A percentile compares a stretch with the other conserved stretches of the same genome.
These are phyloP conservation scores for Neofusicoccum laricinum DNA, from an alignment of 2,329 filamentous ascomycete species.

Conservation along the genomic window DNA sequence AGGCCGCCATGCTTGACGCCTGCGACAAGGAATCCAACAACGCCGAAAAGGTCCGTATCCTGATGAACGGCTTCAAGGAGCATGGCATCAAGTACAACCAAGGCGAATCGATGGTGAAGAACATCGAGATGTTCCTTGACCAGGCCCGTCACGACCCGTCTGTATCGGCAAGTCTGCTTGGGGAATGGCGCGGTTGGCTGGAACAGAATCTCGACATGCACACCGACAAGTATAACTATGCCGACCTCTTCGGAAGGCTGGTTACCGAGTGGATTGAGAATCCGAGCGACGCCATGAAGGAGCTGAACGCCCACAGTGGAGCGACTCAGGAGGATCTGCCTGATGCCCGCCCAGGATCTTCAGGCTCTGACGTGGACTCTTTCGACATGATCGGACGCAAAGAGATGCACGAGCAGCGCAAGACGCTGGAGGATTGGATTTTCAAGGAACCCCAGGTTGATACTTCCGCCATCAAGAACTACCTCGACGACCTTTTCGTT, in stretches of 20 bases:
- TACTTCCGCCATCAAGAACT: slow-evolving; percentile 44
- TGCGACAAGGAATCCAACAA: slow-evolving; percentile 15
- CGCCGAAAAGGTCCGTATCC: slow-evolving; percentile 21
- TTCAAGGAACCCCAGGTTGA: slow-evolving; percentile 51
- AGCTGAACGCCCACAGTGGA: background rate
- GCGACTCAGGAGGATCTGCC: background rate
- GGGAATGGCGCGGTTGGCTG: slow-evolving; percentile 31
- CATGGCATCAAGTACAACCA: slow-evolving; percentile 18
- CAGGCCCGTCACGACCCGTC: slow-evolving; percentile 37
- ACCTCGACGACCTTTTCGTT: slow-evolving; percentile 52
- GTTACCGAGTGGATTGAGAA: slow-evolving; percentile 31
- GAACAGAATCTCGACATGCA: slow-evolving; percentile 32
- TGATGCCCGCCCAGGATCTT: background rate
- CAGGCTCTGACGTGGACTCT: slow-evolving; percentile 25
- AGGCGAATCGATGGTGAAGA: slow-evolving; percentile 20
- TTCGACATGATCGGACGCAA: slow-evolving; percentile 44
- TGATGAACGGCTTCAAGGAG: slow-evolving; percentile 24
- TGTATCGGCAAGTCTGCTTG: slow-evolving; percentile 31
- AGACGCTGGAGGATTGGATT: slow-evolving; percentile 55
- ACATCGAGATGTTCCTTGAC: slow-evolving; percentile 34
- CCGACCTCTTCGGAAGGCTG: slow-evolving; percentile 34
- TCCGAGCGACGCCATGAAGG: background rate
- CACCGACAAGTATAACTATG: slow-evolving; percentile 35
- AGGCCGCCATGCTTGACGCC: slow-evolving; percentile 21
- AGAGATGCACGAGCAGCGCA: slow-evolving; percentile 42